phyloP scores from a whole-genome alignment of 768 basidiomycete species.

The Xerocomellus chrysenteron region DNA sequence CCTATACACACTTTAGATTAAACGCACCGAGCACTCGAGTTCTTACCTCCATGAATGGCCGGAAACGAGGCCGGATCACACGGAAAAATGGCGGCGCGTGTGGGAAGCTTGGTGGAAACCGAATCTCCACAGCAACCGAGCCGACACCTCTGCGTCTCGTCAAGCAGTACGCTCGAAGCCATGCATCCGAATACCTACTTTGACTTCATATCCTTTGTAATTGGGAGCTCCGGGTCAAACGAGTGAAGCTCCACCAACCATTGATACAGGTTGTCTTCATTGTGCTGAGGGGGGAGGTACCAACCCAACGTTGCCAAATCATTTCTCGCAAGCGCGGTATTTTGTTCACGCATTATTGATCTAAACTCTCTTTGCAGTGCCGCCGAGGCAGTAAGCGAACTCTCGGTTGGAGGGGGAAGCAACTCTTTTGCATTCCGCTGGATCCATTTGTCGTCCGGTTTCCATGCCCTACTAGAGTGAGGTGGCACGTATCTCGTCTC shows the following conservation, averaged over 20 bases:
- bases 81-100: constrained; percentile 75
- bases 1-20: constrained; percentile 25
- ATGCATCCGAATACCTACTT: constrained; percentile 35
- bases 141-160: constrained; percentile 45
- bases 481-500: background rate
- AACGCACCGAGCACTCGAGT: background rate
- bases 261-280: constrained; percentile 67
- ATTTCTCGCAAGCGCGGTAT: constrained; percentile 41
- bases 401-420: constrained; percentile 61
- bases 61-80: constrained; percentile 69
- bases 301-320: constrained; percentile 53
- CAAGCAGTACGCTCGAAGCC: background rate
- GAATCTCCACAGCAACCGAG: constrained; percentile 70
- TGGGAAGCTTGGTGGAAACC: constrained; percentile 66
- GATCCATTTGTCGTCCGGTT: constrained; percentile 53
- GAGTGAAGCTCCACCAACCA: constrained; percentile 77
- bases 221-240: constrained; percentile 58
- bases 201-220: constrained; percentile 57
- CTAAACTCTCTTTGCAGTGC: constrained; percentile 63
- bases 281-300: constrained; percentile 66
- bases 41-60: constrained; percentile 56
- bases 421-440: constrained; percentile 41
- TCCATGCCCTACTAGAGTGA: constrained; percentile 42
- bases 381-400: constrained; percentile 52
- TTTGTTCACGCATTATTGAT: constrained; percentile 61